phyloP scores from a whole-genome alignment of 2,329 filamentous ascomycete species.

The Mycosphaerella sp. region DNA sequence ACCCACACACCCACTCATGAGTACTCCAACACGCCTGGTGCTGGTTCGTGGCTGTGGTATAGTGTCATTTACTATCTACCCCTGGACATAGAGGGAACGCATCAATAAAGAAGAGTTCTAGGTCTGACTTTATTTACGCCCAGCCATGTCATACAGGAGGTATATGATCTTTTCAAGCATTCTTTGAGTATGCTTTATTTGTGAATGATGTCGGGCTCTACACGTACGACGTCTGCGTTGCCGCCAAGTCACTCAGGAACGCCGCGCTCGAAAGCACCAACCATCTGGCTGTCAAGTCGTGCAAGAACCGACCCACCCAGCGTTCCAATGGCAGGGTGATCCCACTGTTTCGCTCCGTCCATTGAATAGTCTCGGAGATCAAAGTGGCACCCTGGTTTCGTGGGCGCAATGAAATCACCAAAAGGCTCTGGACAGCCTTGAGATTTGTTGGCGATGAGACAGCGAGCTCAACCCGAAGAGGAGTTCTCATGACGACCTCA shows the following conservation, averaged over 20 bases:
- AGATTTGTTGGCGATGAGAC: slow-evolving; percentile 2
- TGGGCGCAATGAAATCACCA: slow-evolving; percentile 18
- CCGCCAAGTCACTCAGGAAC: slow-evolving; percentile 8
- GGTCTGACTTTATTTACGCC: neutral
- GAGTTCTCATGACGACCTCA: slow-evolving; percentile 18
- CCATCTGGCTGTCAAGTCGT: slow-evolving; percentile 15
- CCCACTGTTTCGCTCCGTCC: slow-evolving; percentile 17
- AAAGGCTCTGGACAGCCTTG: slow-evolving; percentile 11
- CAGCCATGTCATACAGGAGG: neutral
- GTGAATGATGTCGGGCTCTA: no score
- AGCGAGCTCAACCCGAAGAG: slow-evolving; percentile 17
- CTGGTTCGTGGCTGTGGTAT: neutral
- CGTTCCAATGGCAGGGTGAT: slow-evolving; percentile 18
- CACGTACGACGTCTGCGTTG: neutral
- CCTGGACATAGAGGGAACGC: neutral
- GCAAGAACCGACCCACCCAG: slow-evolving; percentile 17
- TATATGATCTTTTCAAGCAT: neutral
- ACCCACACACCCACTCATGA: neutral
- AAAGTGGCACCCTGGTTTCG: slow-evolving; percentile 19
- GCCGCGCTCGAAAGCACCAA: slow-evolving; percentile 14
- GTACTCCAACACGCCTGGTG: neutral
- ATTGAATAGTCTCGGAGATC: slow-evolving; percentile 23
- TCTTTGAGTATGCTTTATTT: no score
- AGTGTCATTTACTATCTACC: neutral
- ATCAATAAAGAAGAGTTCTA: neutral